phyloP scores from a whole-genome alignment of 2,329 filamentous ascomycete genomes.

The Thermomyces lanuginosus region DNA sequence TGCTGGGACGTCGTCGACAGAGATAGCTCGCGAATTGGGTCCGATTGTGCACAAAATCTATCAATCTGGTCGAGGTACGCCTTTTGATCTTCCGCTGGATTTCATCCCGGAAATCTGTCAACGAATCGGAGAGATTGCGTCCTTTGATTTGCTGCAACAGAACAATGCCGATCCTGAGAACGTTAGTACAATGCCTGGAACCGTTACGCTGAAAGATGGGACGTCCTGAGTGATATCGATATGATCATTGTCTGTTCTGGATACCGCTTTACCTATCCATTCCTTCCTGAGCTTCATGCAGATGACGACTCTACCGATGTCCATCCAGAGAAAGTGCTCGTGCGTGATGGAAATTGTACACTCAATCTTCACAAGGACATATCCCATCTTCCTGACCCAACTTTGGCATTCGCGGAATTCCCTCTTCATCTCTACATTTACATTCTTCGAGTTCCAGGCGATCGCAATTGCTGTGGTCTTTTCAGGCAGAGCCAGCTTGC shows the following conservation, averaged over 20 bases:
- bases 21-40: conserved; percentile 39
- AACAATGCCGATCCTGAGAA: background rate
- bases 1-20: conserved; percentile 38
- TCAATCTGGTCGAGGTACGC: conserved; percentile 44
- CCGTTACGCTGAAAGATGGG: conserved; percentile 38
- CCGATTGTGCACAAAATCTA: conserved; percentile 30
- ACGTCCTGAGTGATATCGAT: conserved; percentile 40
- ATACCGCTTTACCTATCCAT: conserved; percentile 52
- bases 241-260: conserved; percentile 50
- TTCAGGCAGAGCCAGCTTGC: conserved; percentile 35
- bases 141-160: conserved; percentile 23
- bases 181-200: conserved; percentile 30
- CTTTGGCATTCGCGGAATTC: conserved; percentile 48
- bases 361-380: conserved; percentile 57
- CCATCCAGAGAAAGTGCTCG: conserved; percentile 38
- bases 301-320: conserved; percentile 29
- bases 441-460: conserved; percentile 54
- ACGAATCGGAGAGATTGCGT: conserved; percentile 36
- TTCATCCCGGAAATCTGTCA: conserved; percentile 39
- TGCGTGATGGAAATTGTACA: conserved; percentile 46
- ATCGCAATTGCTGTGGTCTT: conserved; percentile 43
- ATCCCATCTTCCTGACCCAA: conserved; percentile 53
- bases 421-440: conserved; percentile 51
- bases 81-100: conserved; percentile 40
- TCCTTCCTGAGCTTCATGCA: conserved; percentile 37